Base-by-base conservation (phyloP, 768 basidiomycete species). In the Cystobasidium ongulense region DNA sequence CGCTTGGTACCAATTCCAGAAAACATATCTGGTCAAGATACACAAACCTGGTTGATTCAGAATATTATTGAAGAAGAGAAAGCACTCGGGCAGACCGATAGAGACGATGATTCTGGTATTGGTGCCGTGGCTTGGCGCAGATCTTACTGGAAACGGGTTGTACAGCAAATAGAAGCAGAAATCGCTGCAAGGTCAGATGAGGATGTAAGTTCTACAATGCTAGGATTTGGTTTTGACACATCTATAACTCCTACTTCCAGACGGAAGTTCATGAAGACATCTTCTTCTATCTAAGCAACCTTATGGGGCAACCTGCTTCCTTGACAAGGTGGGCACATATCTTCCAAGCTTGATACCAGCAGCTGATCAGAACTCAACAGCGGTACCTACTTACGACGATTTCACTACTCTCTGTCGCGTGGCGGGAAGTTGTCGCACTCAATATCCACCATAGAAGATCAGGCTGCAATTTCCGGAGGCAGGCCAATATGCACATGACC, bases 391-490 rank as follows among this genome's bases (percentile, higher is more conserved):
- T 10, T 71, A 33, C 33, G 68, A 38, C 52, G 52, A 11, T 71
- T 57, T 29, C 18, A 54, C 29, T 71, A 57, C 27, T n/a, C 25
- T 31, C 10, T 35, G 10, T n/a, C 50, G 17, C 17, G 50, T 15
- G 23, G 23, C 18, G 71, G 10, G 3, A 31, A 31, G 4, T 3
- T 11, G 15, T 50, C n/a, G 15, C 15, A 50, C 8, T 10, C 29
- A 15, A 33, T 74, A 7, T 17, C 38, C 17, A 36, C 65, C 3
- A 18, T 35, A 13, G 73, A 74, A 31, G 73, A 57, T 11, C 35
- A 65, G 17, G 73, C 70, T 53, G 29, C 63, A 4, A 70, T 74
- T 17, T 72, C 65, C 1, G 38, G 53, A 74, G 73, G 73, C 72
- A 35, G 1, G 18, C 21, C 1, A 8, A 31, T 13, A 41, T 5